Evolutionary conservation across 768 basidiomycete genomes (phyloP).

Genomic region (Phallus indusiatus): DNA sequence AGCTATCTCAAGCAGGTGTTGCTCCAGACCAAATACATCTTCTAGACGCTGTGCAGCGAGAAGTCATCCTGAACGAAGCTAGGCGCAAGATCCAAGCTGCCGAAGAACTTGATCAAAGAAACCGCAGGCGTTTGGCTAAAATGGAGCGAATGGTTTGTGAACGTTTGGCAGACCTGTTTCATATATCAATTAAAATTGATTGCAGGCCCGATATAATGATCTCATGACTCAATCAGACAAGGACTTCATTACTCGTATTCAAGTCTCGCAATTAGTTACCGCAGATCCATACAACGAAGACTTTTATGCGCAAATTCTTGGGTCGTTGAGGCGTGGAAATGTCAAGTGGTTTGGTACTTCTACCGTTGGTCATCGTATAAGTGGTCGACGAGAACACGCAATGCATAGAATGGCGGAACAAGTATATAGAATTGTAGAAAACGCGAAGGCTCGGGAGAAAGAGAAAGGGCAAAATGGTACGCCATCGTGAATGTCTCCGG

Average conservation of each 20-base stretch:
- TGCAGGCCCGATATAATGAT: conserved; percentile 83
- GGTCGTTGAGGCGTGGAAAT: conserved; percentile 72
- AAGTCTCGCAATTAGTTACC: conserved; percentile 95
- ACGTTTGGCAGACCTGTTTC: background rate
- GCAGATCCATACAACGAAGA: conserved; percentile 97
- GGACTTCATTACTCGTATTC: conserved; percentile 98
- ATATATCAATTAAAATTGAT: conserved; percentile 5
- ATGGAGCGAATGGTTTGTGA: conserved; percentile 75
- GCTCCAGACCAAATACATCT: conserved; percentile 38
- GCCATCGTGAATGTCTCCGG: conserved; percentile 27
- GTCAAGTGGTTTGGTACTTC: conserved; percentile 34
- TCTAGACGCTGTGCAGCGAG: conserved; percentile 21
- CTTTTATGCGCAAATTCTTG: conserved; percentile 96
- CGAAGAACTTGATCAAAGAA: conserved; percentile 73
- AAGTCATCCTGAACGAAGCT: conserved; percentile 64
- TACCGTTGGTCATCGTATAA: conserved; percentile 64
- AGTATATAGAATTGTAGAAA: conserved; percentile 92
- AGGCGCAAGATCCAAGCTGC: conserved; percentile 88
- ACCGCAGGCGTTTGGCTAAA: conserved; percentile 70
- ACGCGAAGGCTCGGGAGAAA: conserved; percentile 77
- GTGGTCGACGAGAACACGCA: conserved; percentile 66
- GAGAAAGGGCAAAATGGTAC: conserved; percentile 48
- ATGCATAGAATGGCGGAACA: conserved; percentile 93
- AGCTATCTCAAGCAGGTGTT: conserved; percentile 64
- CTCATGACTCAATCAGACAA: conserved; percentile 98